Conservation (phyloP, 352 stramenopile species). For the Salisapilia sapeloensis region DNA sequence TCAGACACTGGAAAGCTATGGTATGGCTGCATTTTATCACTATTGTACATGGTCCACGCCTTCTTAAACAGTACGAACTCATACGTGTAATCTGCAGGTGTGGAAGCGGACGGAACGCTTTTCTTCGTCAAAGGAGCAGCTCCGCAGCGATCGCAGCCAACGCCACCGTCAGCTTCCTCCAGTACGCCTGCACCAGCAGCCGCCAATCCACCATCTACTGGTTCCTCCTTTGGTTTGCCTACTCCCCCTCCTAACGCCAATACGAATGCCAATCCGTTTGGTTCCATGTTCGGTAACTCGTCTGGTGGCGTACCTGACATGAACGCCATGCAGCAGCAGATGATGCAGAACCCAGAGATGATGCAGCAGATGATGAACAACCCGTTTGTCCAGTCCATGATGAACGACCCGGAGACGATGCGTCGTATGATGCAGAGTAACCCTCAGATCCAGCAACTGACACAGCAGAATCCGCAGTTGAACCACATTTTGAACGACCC, state of each 20-base stretch:
- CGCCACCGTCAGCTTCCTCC: constrained; percentile 1
- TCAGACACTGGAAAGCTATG: constrained; percentile 64
- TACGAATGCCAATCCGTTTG: constrained; percentile 30
- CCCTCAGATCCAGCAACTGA: constrained; percentile 88
- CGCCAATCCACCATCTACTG: constrained; percentile 9
- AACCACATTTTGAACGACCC: constrained; percentile 93
- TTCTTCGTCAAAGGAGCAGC: constrained; percentile 66
- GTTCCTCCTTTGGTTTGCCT: constrained; percentile 19
- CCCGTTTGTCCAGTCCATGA: constrained; percentile 84
- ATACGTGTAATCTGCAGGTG: constrained; percentile 12
- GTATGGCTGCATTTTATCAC: constrained; percentile 9
- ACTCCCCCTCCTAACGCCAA: constrained; percentile 14
- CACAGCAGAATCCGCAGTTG: constrained; percentile 93
- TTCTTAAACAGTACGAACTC: too few relatives aligned
- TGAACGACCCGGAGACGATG: constrained; percentile 95
- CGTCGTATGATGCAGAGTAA: constrained; percentile 91
- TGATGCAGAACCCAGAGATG: constrained; percentile 81
- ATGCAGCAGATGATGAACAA: constrained; percentile 81
- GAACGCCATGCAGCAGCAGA: constrained; percentile 75
- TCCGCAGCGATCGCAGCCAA: constrained; percentile 5
- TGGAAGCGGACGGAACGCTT: constrained; percentile 61
- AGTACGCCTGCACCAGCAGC: constrained; percentile 4
- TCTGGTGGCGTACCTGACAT: constrained; percentile 37
- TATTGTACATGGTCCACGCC: constrained; percentile 6
- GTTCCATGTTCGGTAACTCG: constrained; percentile 20